Base-by-base conservation (phyloP, 2,329 filamentous ascomycete genomes). In the Sclerotinia glacialis region DNA sequence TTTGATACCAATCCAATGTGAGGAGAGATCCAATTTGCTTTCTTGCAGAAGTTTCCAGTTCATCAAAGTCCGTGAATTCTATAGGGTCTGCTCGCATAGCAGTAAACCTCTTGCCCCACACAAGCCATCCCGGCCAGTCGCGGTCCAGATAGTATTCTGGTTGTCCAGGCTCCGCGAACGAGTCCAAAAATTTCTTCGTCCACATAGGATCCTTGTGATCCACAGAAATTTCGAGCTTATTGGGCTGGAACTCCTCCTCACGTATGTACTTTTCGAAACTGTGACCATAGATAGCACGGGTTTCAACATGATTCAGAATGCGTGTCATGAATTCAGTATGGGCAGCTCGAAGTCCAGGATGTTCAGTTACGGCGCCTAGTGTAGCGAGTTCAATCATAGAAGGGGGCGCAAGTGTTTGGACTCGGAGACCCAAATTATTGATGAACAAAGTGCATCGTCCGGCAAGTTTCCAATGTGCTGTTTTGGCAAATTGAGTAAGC, bases 381-480 rank as follows among this genome's bases (percentile, higher is more conserved):
- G 90, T 88, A 47, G 96, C 88, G 9, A 99, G 83, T 60, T 96
- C 89, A 64, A 98, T 86, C 77, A 98, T 90, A 67, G 89, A 86
- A 23, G 89, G 83, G 1, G 92, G 91, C 7, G 92, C 92, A 69
- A 99, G 86, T 23, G 87, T 90, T 71, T 97, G 90, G 73, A 98
- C 97, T n/a, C 95, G 89, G 69, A 97, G 86, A 67, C 92, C 94
- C 69, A 97, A 84, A 68, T 95, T 96, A 66, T 94, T 87, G 5
- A 96, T 91, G 76, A 99, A 95, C 46, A 96, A 90, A 12, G 91
- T 91, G 66, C 93, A 96, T 37, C 94, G 85, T 61, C 88, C 92
- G 7, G 94, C 94, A 72, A 97, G 93, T 81, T 97, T 98, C 95
- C 95, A 99, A 76, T 99, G 96, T 0, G 93, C 92, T 3, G 86